Evolutionary conservation across 192 early-diverging fungal genomes (phyloP), one percentile per base, ranked within the genome.

Genomic region (Podila horticola): DNA sequence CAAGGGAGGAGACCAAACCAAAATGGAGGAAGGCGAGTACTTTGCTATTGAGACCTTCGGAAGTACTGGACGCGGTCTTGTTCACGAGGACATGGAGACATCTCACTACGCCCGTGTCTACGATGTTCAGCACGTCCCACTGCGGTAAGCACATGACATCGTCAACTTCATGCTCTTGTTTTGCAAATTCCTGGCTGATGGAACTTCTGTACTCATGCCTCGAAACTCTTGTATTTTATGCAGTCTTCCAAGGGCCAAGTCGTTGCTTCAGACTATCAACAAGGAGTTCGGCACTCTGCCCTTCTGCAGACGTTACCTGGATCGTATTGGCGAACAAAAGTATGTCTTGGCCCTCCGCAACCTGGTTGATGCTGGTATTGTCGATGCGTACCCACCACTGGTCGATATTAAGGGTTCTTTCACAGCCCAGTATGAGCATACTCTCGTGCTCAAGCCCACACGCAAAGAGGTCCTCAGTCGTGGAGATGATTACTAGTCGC

Each of bases 41-140:
- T 95, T 93, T 79, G 98, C 97, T 62, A 97, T 99, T 67, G 98
- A 99, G 84, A 99, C 98, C 5, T 99, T 98, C 76, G 98, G 96
- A 64, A 93, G 92, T 82, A 99, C 97, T 13, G 98, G 98, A 11
- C 92, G 89, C 30, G 98, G 94, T 9, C 92, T 89, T 75, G 98
- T 99, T 17, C 72, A 89, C 62, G 96, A 97, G 74, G 94, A 98
- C 70, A 91, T 92, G 71, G 95, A 95, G 60, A 95, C 94, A 83
- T 94, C 92, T 68, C 98, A 99, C 72, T 99, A 99, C 82, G 90
- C 91, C 50, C 91, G 90, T 71, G 81, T 74, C 12, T 87, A 75
- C 33, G 91, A 94, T 45, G 75, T 84, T 31, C 81, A 83, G 15
- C 90, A 89, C 70, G 90, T 92, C n/a, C 90, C 93, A 15, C 82